Evolutionary conservation across 2,329 filamentous ascomycete genomes (phyloP).

Genomic region (Fusarium temperatum): DNA sequence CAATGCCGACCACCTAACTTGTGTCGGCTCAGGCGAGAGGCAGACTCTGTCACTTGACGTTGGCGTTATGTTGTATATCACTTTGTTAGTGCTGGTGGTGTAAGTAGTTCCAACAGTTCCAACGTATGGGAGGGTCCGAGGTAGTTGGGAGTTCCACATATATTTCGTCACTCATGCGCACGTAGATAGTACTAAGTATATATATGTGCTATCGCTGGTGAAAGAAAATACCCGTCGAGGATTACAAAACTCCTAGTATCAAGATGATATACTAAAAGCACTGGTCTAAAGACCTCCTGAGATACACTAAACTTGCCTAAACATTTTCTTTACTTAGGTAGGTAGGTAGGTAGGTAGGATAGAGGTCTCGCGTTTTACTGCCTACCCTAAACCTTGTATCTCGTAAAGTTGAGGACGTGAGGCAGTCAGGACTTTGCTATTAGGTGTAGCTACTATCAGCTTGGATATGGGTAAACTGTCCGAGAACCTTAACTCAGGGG

Average conservation of each 20-base stretch:
- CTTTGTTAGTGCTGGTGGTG: neutral
- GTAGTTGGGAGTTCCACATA: conserved; percentile 17
- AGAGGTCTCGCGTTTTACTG: neutral
- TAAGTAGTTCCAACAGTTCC: neutral
- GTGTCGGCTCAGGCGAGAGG: neutral
- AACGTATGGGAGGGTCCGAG: neutral
- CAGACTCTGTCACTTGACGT: neutral
- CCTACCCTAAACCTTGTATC: neutral
- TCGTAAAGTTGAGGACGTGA: neutral
- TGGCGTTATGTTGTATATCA: neutral
- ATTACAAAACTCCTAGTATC: neutral
- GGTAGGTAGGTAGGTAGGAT: no score
- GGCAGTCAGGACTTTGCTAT: no score
- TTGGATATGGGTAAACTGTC: neutral
- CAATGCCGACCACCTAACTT: neutral
- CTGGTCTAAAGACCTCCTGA: neutral
- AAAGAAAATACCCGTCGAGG: neutral
- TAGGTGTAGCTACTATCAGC: no score
- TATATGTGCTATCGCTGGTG: neutral
- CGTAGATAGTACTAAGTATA: no score
- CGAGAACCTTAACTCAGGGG: neutral
- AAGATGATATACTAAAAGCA: neutral
- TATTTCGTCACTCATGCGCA: conserved; percentile 13
- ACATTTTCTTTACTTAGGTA: neutral
- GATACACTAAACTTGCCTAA: neutral